Evolutionary conservation across 73 alveolate genomes (phyloP).

Genomic region (Stentor coeruleus): DNA sequence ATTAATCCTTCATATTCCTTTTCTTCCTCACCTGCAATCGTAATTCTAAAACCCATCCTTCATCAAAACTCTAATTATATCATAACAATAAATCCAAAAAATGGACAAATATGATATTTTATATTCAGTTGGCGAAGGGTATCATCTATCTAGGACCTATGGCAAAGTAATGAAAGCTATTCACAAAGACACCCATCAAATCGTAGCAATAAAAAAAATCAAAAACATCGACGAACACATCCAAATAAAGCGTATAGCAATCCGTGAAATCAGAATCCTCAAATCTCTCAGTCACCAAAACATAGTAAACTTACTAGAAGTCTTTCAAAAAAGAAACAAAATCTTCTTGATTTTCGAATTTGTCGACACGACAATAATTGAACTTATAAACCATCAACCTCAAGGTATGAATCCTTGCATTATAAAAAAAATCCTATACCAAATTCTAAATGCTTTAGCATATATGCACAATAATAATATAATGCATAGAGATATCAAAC

Average conservation of each 20-base stretch:
- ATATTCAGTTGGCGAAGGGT: constrained; percentile 30
- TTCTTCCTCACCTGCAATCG: too few relatives aligned
- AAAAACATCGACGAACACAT: constrained; percentile 37
- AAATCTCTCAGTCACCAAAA: constrained; percentile 31
- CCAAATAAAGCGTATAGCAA: constrained; percentile 27
- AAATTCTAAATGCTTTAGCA: too few relatives aligned
- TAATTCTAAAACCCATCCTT: not conserved
- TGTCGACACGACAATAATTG: constrained; percentile 41
- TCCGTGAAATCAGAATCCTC: constrained; percentile 45
- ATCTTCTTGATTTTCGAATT: constrained; percentile 45
- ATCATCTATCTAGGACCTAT: constrained; percentile 18
- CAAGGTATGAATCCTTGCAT: constrained; percentile 30
- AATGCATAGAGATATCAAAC: constrained; percentile 25
- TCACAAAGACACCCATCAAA: constrained; percentile 5
- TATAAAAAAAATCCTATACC: too few relatives aligned
- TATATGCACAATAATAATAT: constrained; percentile 24
- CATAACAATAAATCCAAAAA: not conserved
- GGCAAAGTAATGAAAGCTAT: constrained; percentile 44
- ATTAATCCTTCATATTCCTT: too few relatives aligned
- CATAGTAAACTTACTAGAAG: constrained; percentile 37
- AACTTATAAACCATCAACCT: constrained; percentile 25
- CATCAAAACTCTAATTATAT: not conserved
- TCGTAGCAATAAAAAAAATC: constrained; percentile 47
- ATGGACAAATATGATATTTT: constrained; percentile 9
- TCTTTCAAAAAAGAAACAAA: constrained; percentile 32